A percentile compares a stretch with the other conserved stretches of the same genome.
These are phyloP conservation scores for Aspergillus sp. DNA, from an alignment of 2,329 filamentous ascomycete species.

Conservation along the genomic window DNA sequence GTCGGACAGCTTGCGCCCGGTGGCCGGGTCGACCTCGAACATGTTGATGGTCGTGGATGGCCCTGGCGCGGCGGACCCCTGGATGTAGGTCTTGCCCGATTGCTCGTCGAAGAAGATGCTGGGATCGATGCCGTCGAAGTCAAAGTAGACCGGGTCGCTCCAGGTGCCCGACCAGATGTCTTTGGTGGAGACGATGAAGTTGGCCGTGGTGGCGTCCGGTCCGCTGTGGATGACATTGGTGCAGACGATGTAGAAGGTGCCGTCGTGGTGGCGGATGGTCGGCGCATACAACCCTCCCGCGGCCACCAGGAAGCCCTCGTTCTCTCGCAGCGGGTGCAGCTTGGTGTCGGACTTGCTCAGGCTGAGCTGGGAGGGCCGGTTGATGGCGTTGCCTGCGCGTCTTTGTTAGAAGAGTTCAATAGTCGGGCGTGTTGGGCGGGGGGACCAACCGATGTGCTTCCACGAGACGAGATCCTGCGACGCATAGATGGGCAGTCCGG, in stretches of 20 bases:
- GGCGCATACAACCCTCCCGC: slow-evolving; percentile 42
- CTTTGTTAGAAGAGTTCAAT: background rate
- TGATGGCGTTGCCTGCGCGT: background rate
- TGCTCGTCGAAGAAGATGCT: slow-evolving; percentile 1
- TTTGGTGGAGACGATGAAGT: background rate
- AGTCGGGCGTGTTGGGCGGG: too few species aligned
- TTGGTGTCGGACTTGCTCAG: background rate
- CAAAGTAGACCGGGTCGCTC: background rate
- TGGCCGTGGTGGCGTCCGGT: background rate
- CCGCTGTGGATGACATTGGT: slow-evolving; percentile 20
- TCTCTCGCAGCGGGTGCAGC: background rate
- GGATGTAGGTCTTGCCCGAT: background rate
- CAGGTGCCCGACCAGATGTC: background rate
- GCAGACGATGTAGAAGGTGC: slow-evolving; percentile 46
- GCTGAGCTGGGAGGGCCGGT: background rate
- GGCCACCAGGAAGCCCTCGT: background rate
- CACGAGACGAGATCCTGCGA: slow-evolving; percentile 35
- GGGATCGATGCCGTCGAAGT: slow-evolving; percentile 2
- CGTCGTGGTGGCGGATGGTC: slow-evolving; percentile 45
- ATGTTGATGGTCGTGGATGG: background rate
- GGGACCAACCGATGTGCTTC: slow-evolving; percentile 29
- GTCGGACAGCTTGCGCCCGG: background rate
- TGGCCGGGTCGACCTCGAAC: background rate
- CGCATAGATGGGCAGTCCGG: slow-evolving; percentile 57
- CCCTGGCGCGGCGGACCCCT: background rate